phyloP scores from a whole-genome alignment of 1,139 yeast species.

The Lodderomyces oxycetoniae region DNA sequence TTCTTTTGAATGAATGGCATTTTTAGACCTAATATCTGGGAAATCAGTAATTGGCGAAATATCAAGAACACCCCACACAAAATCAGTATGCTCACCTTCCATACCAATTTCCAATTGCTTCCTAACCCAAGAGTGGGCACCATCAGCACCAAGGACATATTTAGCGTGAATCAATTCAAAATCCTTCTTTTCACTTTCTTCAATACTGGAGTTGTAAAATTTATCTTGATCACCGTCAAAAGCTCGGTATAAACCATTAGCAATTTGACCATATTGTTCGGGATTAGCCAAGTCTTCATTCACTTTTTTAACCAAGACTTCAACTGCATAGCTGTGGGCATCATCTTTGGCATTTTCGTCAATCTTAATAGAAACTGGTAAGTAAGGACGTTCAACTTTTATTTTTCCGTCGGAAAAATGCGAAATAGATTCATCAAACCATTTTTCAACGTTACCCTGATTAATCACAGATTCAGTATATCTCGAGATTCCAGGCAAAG shows the following conservation, averaged over 20 bases:
- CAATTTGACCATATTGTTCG: slow-evolving; percentile 22
- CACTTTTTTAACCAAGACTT: slow-evolving; percentile 17
- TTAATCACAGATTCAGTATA: slow-evolving; percentile 28
- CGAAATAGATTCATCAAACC: slow-evolving; percentile 22
- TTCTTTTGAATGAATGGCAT: slow-evolving; percentile 30
- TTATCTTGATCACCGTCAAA: slow-evolving; percentile 27
- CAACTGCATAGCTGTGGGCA: slow-evolving; percentile 24
- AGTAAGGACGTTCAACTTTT: slow-evolving; percentile 23
- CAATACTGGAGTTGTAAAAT: slow-evolving; percentile 8
- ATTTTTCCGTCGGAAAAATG: slow-evolving; percentile 21
- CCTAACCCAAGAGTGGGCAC: slow-evolving; percentile 36
- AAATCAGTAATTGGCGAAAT: slow-evolving; percentile 31
- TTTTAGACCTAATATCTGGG: slow-evolving; percentile 31
- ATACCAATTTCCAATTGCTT: slow-evolving; percentile 20
- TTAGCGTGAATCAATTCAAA: slow-evolving; percentile 24
- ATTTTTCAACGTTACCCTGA: slow-evolving; percentile 29
- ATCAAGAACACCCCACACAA: slow-evolving; percentile 35
- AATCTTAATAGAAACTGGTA: slow-evolving; percentile 21
- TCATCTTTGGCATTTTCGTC: slow-evolving; percentile 12
- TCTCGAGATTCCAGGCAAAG: slow-evolving; percentile 26
- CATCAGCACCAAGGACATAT: slow-evolving; percentile 33
- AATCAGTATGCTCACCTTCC: slow-evolving; percentile 34
- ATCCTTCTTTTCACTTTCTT: slow-evolving; percentile 6
- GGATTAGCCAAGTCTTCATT: slow-evolving; percentile 15
- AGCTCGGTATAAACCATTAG: slow-evolving; percentile 27